Evolutionary conservation across 73 alveolate genomes (phyloP).

Genomic region (Paramecium biaurelia): DNA sequence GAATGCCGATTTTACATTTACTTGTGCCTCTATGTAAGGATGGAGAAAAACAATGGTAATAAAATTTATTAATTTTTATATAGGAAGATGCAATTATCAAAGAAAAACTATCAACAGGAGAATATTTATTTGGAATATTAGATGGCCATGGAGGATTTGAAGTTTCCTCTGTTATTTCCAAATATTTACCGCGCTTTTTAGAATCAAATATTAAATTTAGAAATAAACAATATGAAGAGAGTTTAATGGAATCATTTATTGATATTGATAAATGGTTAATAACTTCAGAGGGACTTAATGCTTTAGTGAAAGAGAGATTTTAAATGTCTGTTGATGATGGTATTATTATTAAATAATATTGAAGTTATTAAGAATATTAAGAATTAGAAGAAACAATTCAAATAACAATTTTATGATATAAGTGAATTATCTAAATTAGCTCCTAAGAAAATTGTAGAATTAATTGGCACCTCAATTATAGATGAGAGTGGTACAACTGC

Average conservation of each 20-base stretch:
- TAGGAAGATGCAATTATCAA: conserved; percentile 38
- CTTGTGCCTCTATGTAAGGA: conserved; percentile 54
- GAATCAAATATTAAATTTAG: conserved; percentile 27
- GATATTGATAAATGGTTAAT: conserved; percentile 72
- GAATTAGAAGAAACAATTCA: background rate
- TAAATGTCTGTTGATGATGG: background rate
- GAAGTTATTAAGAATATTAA: background rate
- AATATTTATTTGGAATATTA: conserved; percentile 76
- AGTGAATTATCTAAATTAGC: background rate
- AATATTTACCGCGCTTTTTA: conserved; percentile 39
- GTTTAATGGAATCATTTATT: conserved; percentile 73
- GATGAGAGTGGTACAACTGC: conserved; percentile 81
- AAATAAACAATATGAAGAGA: conserved; percentile 66
- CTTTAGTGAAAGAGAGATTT: conserved; percentile 11
- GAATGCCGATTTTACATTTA: background rate
- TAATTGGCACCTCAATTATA: background rate
- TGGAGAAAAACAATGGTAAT: conserved; percentile 43
- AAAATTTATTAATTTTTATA: background rate
- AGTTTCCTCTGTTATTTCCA: conserved; percentile 73
- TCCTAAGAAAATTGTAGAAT: background rate
- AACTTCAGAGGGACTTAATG: conserved; percentile 56
- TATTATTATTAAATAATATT: background rate
- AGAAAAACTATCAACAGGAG: background rate
- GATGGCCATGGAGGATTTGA: conserved; percentile 97
- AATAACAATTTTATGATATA: background rate